Evolutionary conservation across 306 rosid species (phyloP), one percentile per base, ranked within the genome.

Genomic region (Mucuna pruriens): DNA sequence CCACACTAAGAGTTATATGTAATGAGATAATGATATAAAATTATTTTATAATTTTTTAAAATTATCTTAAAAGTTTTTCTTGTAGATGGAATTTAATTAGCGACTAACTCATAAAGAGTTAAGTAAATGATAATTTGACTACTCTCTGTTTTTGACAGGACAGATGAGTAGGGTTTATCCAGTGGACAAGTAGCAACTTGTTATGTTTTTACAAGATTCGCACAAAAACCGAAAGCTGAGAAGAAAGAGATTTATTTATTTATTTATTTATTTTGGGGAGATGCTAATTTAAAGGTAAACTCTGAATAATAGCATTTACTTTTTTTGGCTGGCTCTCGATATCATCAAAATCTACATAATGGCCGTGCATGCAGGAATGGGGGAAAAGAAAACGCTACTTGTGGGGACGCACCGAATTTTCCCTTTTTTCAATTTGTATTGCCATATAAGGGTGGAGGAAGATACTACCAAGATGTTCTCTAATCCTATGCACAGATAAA

Each of bases 181-280:
- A 67, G 79, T 67, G 19, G 40, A 20, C 22, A 68, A 10, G 82
- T 73, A 74, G 78, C 66, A 44, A 51, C 48, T 44, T 65, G 7
- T 60, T 51, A 58, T 71, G 40, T 67, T 71, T 45, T 45, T 33
- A 52, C 68, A 74, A 70, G 79, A 87, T 84, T 84, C 87, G 86
- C 84, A 81, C 83, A 65, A 62, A 71, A 77, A 67, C 66, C 78
- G 61, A 55, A 57, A 65, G 69, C 55, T 45, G 48, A 40, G 77
- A 52, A 58, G 16, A 46, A 12, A 67, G 34, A 46, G 45, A 40
- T 8, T 0, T 49, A 2, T 40, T 42, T 74, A 20, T 39, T 20
- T 71, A 6, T 52, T 71, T 61, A 20, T n/a, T 8, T 36, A 38
- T 49, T 45, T 51, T 19, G 42, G 38, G 72, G 6, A 84, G 83